A percentile compares a stretch with the other conserved stretches of the same genome.
Evolutionary conservation across 345 rosid genomes (phyloP).

Genomic region (Cardamine resedifolia): DNA sequence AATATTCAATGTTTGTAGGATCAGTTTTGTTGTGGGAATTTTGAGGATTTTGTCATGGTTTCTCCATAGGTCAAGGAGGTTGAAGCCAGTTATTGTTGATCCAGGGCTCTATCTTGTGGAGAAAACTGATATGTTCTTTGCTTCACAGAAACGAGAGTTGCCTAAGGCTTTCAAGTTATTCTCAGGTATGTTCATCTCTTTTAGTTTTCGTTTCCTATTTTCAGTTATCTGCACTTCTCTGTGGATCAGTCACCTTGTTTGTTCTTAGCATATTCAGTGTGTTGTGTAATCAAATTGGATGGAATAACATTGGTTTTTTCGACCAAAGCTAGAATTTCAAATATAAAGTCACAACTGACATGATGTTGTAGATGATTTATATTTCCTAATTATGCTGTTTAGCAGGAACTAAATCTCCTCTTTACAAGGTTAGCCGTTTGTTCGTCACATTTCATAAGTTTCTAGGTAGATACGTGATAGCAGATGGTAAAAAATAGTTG

Average conservation of each 20-base stretch:
- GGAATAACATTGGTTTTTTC: neutral
- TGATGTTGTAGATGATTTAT: neutral
- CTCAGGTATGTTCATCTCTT: constrained; percentile 54
- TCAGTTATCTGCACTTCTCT: neutral
- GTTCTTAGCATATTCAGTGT: neutral
- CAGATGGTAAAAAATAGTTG: neutral
- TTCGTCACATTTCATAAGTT: neutral
- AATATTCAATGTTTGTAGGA: neutral
- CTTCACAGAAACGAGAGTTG: constrained; percentile 73
- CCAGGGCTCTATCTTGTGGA: constrained; percentile 88
- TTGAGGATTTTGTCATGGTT: constrained; percentile 12
- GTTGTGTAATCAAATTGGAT: neutral
- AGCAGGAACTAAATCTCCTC: neutral
- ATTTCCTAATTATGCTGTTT: neutral
- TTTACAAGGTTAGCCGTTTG: neutral
- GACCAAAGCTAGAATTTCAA: neutral
- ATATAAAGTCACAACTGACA: neutral
- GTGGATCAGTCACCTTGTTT: neutral
- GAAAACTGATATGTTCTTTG: constrained; percentile 70
- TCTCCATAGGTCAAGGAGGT: constrained; percentile 57
- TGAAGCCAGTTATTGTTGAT: constrained; percentile 90
- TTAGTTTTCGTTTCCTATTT: neutral
- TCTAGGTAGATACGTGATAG: neutral
- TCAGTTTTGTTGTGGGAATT: neutral
- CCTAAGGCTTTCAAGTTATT: constrained; percentile 79